Base-by-base conservation (phyloP, 2,329 filamentous ascomycete species). In the Cordyceps cicadae region DNA sequence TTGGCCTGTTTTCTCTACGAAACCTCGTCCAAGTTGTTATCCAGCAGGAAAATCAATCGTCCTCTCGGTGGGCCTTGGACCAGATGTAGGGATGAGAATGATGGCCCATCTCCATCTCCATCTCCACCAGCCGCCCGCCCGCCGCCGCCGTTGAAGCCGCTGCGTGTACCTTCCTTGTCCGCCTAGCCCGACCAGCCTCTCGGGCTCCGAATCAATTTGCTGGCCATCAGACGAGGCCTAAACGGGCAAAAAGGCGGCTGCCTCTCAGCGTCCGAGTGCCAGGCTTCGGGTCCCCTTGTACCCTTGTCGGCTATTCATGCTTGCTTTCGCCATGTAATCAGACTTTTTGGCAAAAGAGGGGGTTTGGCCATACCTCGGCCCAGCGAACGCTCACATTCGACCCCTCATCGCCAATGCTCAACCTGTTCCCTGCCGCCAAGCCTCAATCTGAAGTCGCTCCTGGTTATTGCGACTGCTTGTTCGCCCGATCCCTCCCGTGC, bases 401-500 rank as follows among this genome's bases (percentile, higher is more conserved):
- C 49, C 41, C 41, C 41, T n/a, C 57, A 59, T 59, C 57, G 49
- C 26, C 49, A 53, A 46, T 48, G 37, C 57, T 49, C 57, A 41
- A 53, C 15, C 14, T 12, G 24, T 26, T 37, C 49, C 57, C 50
- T 53, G 49, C 51, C 49, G 49, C 51, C 49, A 59, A 59, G 50
- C 39, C 57, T 52, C 57, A 59, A 53, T 59, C 57, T 59, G 57
- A 59, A 59, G 57, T 59, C 48, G 29, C 21, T 19, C 17, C n/a
- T 46, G n/a, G 21, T 21, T 29, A 53, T 59, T 59, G 49, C 49
- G 48, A 53, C 49, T 59, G 57, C 26, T 48, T 29, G 43, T 24
- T 43, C 48, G 49, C 51, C 53, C 37, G 57, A 59, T 59, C 56
- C 34, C 14, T 32, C 56, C 49, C 26, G 49, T 19, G 8, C 32